Conservation (phyloP, 352 stramenopile genomes). For the Pythium coloratum region DNA sequence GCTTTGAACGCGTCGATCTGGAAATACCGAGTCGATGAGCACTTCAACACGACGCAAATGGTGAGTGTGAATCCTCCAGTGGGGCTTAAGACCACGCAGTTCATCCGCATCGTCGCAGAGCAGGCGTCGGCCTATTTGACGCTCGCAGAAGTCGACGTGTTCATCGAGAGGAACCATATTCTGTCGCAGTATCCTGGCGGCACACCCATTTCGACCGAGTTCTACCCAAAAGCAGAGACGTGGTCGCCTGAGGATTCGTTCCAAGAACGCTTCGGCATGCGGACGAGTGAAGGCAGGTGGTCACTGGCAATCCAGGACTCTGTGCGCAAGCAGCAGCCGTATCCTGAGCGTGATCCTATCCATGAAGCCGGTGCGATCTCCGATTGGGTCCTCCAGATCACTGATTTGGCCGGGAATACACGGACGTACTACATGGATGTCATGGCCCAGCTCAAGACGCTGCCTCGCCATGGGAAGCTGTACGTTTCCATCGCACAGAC, state of each 20-base stretch:
- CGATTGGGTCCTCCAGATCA: conserved; percentile 72
- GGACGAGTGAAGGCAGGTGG: conserved; percentile 59
- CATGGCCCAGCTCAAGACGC: conserved; percentile 48
- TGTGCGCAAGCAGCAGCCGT: background rate
- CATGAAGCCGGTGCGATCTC: conserved; percentile 59
- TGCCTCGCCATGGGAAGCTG: conserved; percentile 73
- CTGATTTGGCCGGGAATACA: conserved; percentile 55
- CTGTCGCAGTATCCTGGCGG: conserved; percentile 62
- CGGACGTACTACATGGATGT: conserved; percentile 70
- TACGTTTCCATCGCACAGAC: conserved; percentile 54
- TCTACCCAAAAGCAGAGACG: conserved; percentile 40
- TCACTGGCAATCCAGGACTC: conserved; percentile 54
- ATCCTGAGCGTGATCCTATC: background rate
- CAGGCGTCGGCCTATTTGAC: conserved; percentile 43
- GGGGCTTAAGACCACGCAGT: conserved; percentile 45
- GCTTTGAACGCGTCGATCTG: conserved; percentile 51
- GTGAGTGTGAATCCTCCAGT: conserved; percentile 49
- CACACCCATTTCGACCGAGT: conserved; percentile 47
- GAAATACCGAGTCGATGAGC: conserved; percentile 37
- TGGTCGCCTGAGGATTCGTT: conserved; percentile 78
- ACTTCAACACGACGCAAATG: conserved; percentile 29
- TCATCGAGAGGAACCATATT: conserved; percentile 46
- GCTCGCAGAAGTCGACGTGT: conserved; percentile 79
- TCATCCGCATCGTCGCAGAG: conserved; percentile 60
- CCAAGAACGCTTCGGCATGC: conserved; percentile 40